A percentile compares a stretch with the other conserved stretches of the same genome.
Conservation (phyloP, 2,329 filamentous ascomycete species). For the Penicillium sumatraense region DNA sequence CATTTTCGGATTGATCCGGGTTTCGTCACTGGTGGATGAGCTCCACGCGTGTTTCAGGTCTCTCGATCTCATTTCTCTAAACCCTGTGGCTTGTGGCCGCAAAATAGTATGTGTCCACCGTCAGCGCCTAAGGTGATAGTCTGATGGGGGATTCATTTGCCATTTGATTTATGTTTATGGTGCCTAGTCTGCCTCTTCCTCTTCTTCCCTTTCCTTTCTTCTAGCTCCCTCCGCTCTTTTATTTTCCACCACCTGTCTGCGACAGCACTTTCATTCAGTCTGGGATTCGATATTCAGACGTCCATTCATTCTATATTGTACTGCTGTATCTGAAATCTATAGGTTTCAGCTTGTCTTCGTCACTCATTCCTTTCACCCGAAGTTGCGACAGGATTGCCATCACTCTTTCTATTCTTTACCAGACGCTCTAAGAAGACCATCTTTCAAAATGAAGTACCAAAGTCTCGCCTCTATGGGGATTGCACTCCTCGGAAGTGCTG, state of each 20-base stretch:
- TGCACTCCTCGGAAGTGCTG: slow-evolving; percentile 29
- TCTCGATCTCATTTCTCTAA: slow-evolving; percentile 27
- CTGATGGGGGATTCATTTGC: not conserved
- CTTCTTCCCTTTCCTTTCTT: slow-evolving; percentile 3
- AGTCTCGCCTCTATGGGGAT: slow-evolving; percentile 26
- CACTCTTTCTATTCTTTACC: too few species aligned
- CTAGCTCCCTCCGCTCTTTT: not conserved
- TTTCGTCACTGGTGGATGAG: slow-evolving; percentile 4
- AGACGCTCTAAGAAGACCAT: not conserved
- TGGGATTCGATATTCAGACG: slow-evolving; percentile 32
- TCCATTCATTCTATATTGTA: slow-evolving; percentile 32
- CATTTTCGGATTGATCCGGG: slow-evolving; percentile 19
- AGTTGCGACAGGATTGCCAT: not conserved
- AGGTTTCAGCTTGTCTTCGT: not conserved
- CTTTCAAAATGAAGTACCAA: slow-evolving; percentile 33
- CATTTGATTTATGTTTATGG: slow-evolving; percentile 9
- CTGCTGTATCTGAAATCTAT: slow-evolving; percentile 24
- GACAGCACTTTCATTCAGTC: slow-evolving; percentile 26
- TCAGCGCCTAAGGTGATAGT: not conserved
- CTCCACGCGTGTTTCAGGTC: slow-evolving; percentile 32
- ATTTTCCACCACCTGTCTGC: slow-evolving; percentile 21
- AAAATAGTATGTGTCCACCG: not conserved
- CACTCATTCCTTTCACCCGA: not conserved
- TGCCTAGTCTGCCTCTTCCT: not conserved
- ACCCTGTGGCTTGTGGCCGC: not conserved